Percentiles rank a stretch among this genome's conserved stretches.
These are phyloP conservation scores for Avena atlantica DNA, from an alignment of 176 grass and related monocot genomes.

Conservation along the genomic window DNA sequence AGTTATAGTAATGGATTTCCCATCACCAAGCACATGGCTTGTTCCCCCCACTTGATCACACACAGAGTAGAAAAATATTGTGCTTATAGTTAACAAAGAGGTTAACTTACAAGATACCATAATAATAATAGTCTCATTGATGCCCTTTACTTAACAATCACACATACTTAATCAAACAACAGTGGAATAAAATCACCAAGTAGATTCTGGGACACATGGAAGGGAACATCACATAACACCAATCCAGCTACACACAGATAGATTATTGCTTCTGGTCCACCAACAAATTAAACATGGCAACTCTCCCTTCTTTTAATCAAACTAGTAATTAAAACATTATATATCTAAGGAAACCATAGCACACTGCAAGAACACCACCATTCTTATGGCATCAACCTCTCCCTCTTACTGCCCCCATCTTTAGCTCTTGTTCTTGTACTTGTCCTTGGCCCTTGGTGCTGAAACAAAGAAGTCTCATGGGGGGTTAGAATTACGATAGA, in stretches of 20 bases:
- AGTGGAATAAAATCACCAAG: conserved; percentile 77
- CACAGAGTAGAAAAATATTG: conserved; percentile 62
- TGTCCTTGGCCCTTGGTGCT: conserved; percentile 95
- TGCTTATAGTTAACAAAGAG: conserved; percentile 60
- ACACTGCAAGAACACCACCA: conserved; percentile 61
- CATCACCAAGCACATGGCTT: conserved; percentile 87
- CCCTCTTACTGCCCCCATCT: conserved; percentile 52
- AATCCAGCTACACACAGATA: conserved; percentile 69
- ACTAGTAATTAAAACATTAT: conserved; percentile 67
- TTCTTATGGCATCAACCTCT: conserved; percentile 55
- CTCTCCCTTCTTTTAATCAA: conserved; percentile 60
- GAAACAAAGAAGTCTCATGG: neutral
- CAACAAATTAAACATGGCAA: conserved; percentile 68
- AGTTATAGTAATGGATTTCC: conserved; percentile 69
- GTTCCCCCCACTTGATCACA: conserved; percentile 71
- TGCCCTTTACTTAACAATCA: conserved; percentile 65
- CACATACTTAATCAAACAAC: conserved; percentile 72
- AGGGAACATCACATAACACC: conserved; percentile 81
- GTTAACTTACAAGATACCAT: conserved; percentile 71
- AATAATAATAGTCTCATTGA: conserved; percentile 70
- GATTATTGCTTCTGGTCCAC: conserved; percentile 80
- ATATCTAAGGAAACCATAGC: conserved; percentile 71
- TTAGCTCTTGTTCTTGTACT: conserved; percentile 88
- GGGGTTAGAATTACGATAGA: neutral
- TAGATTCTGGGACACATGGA: conserved; percentile 69